Conservation (phyloP, 2,329 filamentous ascomycete species). For the Bipolaris cookei region DNA sequence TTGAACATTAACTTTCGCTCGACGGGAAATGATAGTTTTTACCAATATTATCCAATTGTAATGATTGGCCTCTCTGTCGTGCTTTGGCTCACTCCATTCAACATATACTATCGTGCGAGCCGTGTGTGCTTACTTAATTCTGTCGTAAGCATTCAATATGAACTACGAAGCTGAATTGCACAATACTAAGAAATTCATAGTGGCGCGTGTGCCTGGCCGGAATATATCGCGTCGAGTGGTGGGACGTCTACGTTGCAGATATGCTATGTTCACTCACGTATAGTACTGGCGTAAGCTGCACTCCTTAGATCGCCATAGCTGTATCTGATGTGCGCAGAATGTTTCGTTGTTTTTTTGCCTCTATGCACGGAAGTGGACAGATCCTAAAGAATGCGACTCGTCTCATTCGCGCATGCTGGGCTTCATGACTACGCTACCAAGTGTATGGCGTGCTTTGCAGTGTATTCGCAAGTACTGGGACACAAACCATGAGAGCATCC, state of each 20-base stretch:
- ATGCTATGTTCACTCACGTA: conserved; percentile 95
- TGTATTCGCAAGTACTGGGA: conserved; percentile 86
- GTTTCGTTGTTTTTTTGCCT: conserved; percentile 79
- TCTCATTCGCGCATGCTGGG: conserved; percentile 79
- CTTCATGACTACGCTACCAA: conserved; percentile 79
- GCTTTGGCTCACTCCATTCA: conserved; percentile 76
- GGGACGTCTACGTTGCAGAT: conserved; percentile 93
- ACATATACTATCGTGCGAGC: conserved; percentile 72
- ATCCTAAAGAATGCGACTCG: conserved; percentile 78
- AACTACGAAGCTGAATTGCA: conserved; percentile 42
- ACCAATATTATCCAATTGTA: conserved; percentile 81
- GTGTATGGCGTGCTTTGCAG: conserved; percentile 85
- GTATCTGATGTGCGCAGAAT: conserved; percentile 68
- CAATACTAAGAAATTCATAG: conserved; percentile 50
- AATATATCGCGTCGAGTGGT: conserved; percentile 87
- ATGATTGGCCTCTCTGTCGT: conserved; percentile 71
- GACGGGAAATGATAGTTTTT: conserved; percentile 69
- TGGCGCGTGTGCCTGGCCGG: conserved; percentile 85
- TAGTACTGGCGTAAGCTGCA: conserved; percentile 70
- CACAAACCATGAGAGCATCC: conserved; percentile 82
- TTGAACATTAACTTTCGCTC: conserved; percentile 68
- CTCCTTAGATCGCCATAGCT: neutral
- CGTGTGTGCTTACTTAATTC: conserved; percentile 84
- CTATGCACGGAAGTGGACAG: conserved; percentile 75
- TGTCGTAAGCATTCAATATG: conserved; percentile 66